Evolutionary conservation across 345 rosid genomes (phyloP).

Genomic region (Trapa incisa): DNA sequence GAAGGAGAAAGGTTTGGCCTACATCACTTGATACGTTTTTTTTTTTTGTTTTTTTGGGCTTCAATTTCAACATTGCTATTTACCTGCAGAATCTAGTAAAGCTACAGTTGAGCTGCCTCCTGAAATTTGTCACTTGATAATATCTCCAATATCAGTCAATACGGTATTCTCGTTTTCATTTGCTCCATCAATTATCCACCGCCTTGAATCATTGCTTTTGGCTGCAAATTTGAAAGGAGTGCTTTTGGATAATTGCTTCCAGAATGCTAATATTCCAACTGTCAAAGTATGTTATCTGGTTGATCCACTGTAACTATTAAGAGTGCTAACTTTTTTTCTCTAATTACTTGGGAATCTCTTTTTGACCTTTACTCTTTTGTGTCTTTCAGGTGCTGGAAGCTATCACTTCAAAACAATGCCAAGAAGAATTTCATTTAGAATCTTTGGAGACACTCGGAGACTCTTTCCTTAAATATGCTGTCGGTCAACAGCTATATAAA

Average conservation of each 20-base stretch:
- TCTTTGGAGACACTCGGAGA: slow-evolving; percentile 91
- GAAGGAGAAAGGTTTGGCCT: slow-evolving; percentile 40
- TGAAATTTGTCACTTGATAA: slow-evolving; percentile 53
- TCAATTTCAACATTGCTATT: neutral
- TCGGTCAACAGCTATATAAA: slow-evolving; percentile 61
- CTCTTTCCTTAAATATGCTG: slow-evolving; percentile 80
- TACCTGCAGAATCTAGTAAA: slow-evolving; percentile 26
- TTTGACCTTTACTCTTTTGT: neutral
- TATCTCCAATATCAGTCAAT: slow-evolving; percentile 54
- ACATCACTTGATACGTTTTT: neutral
- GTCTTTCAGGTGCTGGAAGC: slow-evolving; percentile 66
- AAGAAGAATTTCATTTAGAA: slow-evolving; percentile 69
- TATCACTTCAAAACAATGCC: slow-evolving; percentile 70
- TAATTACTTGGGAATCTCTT: neutral
- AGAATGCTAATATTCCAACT: slow-evolving; percentile 39
- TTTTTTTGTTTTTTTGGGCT: neutral
- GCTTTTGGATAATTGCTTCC: slow-evolving; percentile 24
- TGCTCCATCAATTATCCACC: slow-evolving; percentile 69
- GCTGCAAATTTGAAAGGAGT: slow-evolving; percentile 57
- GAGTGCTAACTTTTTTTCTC: neutral
- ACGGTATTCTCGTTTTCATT: slow-evolving; percentile 62
- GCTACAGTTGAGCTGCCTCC: slow-evolving; percentile 71
- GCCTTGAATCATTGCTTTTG: slow-evolving; percentile 60
- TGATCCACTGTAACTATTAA: neutral
- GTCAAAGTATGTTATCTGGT: slow-evolving; percentile 36